Base-by-base conservation (phyloP, 306 rosid species). In the Nissolia schottii region DNA sequence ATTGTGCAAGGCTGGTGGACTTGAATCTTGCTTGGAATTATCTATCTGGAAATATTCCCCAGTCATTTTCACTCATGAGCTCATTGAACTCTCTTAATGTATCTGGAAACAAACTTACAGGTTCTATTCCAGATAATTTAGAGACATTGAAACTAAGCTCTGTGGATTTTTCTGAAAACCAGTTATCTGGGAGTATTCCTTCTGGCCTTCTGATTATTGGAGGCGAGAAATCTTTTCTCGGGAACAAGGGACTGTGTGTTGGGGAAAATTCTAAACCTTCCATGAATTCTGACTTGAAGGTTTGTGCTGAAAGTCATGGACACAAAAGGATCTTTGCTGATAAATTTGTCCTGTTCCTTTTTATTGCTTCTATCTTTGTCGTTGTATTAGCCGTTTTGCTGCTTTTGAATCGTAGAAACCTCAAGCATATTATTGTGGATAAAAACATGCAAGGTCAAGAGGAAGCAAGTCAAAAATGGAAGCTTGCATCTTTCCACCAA, bases 81-180 rank as follows among this genome's bases (percentile, higher is more conserved):
- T 79, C 97, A 38, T 79, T 95, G 89, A 91, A 95, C 84, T 86
- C 96, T 24, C 82, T 95, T 9, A 86, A 95, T 80, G 55, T 95
- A 40, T 91, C 99, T 6, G 23, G 80, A 63, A 95, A 95, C 78
- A 80, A 81, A 63, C 86, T 95, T 43, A 48, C 86, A 0, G 97
- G 99, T 63, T 73, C 63, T 25, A 84, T 95, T 79, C 99, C 99
- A 0, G 87, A 79, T 60, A 76, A 34, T 74, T 75, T 95, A 10
- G 93, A 59, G 51, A 83, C 85, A 48, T 24, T 94, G 88, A 91
- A 88, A 74, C 79, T 95, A 11, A 95, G 97, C 70, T 86, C 90
- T 1, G 70, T 91, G 7, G 99, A 95, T 84, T 89, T 95, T 78
- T 91, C 97, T 3, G 75, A 76, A 51, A 95, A 95, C 78, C 81